A percentile compares a stretch with the other conserved stretches of the same genome.
These are phyloP conservation scores for Salisapilia sapeloensis DNA, from an alignment of 352 stramenopile genomes.

Conservation along the genomic window DNA sequence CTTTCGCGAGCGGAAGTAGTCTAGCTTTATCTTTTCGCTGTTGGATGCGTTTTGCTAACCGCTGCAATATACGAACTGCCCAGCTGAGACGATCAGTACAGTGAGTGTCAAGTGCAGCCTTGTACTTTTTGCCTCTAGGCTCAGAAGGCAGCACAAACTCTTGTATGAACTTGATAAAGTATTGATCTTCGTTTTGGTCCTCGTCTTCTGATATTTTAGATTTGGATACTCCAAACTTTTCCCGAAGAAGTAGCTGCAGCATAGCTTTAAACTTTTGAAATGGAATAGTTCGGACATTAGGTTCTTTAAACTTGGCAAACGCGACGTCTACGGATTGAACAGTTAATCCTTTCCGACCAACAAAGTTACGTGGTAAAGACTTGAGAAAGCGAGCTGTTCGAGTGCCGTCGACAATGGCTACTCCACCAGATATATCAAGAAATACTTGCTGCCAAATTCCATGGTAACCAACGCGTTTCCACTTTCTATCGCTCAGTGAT, in stretches of 20 bases:
- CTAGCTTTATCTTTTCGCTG: not conserved
- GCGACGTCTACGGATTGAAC: slow-evolving; percentile 36
- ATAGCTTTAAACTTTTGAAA: slow-evolving; percentile 45
- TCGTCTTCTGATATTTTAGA: not conserved
- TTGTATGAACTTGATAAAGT: not conserved
- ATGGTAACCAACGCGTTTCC: slow-evolving; percentile 38
- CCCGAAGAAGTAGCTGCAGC: slow-evolving; percentile 34
- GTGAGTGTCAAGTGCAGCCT: not conserved
- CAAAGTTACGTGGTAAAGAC: slow-evolving; percentile 27
- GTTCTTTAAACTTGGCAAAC: slow-evolving; percentile 65
- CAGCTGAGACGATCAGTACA: not conserved
- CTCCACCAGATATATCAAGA: slow-evolving; percentile 20
- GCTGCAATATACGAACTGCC: not conserved
- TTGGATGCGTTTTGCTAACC: not conserved
- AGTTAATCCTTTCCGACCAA: slow-evolving; percentile 37
- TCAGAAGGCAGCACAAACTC: not conserved
- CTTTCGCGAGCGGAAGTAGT: not conserved
- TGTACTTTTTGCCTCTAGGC: not conserved
- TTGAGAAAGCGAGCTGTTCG: slow-evolving; percentile 49
- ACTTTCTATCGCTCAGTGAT: no score
- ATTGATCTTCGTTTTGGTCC: slow-evolving; percentile 1
- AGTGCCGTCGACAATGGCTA: slow-evolving; percentile 44
- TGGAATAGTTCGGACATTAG: slow-evolving; percentile 34
- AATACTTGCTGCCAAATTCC: slow-evolving; percentile 56
- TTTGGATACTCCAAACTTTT: slow-evolving; percentile 16